Percentiles rank a stretch among this genome's conserved stretches.
Conservation (phyloP, 495 filamentous ascomycete species). For the Neurospora sublineolata region DNA sequence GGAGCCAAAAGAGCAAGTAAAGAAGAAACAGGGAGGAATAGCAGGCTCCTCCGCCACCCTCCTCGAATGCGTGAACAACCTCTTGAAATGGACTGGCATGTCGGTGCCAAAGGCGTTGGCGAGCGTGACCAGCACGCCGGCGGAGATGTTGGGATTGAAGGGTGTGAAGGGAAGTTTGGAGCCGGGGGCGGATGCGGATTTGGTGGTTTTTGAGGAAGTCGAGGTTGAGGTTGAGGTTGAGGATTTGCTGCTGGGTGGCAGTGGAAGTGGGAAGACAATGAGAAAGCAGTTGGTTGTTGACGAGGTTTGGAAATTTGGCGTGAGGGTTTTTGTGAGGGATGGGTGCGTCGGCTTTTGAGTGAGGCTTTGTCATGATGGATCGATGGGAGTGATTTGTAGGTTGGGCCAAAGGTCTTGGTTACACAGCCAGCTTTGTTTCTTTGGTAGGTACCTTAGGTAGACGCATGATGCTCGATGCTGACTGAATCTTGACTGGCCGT, state of each 20-base stretch:
- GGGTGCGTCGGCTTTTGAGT: neutral
- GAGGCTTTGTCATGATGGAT: neutral
- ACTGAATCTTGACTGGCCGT: neutral
- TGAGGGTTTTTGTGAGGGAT: slow-evolving; percentile 6
- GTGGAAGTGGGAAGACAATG: neutral
- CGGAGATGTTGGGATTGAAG: slow-evolving; percentile 56
- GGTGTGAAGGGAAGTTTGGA: slow-evolving; percentile 56
- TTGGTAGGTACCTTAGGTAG: too few relatives aligned
- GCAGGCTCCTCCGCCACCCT: slow-evolving; percentile 50
- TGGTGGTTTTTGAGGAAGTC: slow-evolving; percentile 56
- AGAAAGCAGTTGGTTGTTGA: slow-evolving; percentile 7
- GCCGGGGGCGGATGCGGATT: slow-evolving; percentile 65
- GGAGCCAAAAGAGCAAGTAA: neutral
- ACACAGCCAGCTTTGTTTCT: neutral
- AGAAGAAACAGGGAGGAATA: neutral
- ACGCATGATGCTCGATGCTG: neutral
- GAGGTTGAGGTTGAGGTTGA: slow-evolving; percentile 19
- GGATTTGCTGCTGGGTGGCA: neutral
- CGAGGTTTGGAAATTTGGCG: slow-evolving; percentile 22
- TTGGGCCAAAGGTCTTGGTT: neutral
- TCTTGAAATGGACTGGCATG: slow-evolving; percentile 57
- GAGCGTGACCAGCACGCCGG: slow-evolving; percentile 62
- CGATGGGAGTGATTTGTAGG: neutral
- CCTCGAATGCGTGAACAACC: slow-evolving; percentile 72
- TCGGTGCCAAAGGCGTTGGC: slow-evolving; percentile 52